Evolutionary conservation across 2,329 filamentous ascomycete species (phyloP).

Genomic region (Aspergillus felis): DNA sequence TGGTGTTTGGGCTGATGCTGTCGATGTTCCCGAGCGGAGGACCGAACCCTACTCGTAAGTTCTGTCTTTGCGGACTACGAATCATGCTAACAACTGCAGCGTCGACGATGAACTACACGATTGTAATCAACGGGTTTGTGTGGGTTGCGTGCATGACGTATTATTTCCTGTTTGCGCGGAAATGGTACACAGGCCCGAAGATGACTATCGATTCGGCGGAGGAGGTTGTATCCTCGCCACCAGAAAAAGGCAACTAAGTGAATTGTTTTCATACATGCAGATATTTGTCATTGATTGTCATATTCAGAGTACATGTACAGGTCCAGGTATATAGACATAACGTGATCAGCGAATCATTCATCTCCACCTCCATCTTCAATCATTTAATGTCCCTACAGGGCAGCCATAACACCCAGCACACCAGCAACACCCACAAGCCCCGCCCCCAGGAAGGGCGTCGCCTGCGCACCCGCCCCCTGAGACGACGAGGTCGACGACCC

Average conservation of each 20-base stretch:
- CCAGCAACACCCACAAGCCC: conserved; percentile 24
- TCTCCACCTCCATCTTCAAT: background rate
- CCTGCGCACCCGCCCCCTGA: conserved; percentile 17
- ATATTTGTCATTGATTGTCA: background rate
- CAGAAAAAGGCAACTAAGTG: background rate
- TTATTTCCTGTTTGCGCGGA: conserved; percentile 55
- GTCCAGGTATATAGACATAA: conserved; percentile 2
- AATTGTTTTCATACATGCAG: too few relatives aligned
- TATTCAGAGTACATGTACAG: background rate
- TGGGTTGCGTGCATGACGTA: conserved; percentile 56
- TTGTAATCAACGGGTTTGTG: conserved; percentile 57
- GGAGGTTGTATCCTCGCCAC: background rate
- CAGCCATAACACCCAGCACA: conserved; percentile 28
- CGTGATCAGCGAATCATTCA: background rate
- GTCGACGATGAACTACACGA: conserved; percentile 59
- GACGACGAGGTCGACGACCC: conserved; percentile 4
- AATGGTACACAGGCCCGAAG: conserved; percentile 60
- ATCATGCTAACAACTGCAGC: conserved; percentile 23
- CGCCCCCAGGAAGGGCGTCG: conserved; percentile 15
- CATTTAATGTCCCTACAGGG: conserved; percentile 19
- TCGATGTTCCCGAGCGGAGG: conserved; percentile 58
- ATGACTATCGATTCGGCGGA: conserved; percentile 45
- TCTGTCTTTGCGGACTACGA: background rate
- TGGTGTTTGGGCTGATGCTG: conserved; percentile 53
- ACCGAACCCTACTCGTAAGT: conserved; percentile 48